phyloP scores from a whole-genome alignment of 2,329 filamentous ascomycete genomes.

The Triangularia setosa region DNA sequence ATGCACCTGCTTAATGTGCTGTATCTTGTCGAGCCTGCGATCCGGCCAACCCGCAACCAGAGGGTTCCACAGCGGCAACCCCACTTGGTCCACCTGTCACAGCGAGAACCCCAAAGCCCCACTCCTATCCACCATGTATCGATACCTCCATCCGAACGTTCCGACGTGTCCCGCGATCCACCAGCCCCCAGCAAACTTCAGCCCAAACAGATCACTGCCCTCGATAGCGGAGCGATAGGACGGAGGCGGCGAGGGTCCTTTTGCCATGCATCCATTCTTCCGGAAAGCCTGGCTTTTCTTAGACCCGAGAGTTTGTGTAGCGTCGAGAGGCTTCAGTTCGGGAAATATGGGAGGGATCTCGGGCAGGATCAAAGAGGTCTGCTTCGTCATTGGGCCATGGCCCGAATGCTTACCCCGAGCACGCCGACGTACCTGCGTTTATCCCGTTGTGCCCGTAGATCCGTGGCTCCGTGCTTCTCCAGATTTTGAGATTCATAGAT shows the following conservation, averaged over 20 bases:
- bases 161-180: not conserved
- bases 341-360: not conserved
- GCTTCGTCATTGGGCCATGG: not conserved
- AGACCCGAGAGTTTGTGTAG: not conserved
- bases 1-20: conserved; percentile 15
- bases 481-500: not conserved
- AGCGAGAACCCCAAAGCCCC: not conserved
- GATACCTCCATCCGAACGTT: conserved; percentile 13
- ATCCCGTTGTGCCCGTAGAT: not conserved
- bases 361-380: not conserved
- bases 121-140: conserved; percentile 14
- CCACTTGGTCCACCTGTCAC: conserved; percentile 26
- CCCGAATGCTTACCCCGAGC: not conserved
- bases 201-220: not conserved
- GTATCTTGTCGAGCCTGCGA: conserved; percentile 9
- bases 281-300: not conserved
- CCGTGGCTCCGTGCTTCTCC: not conserved
- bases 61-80: conserved; percentile 21
- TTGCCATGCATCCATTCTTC: not conserved
- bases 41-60: conserved; percentile 17
- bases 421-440: not conserved
- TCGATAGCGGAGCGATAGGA: not conserved
- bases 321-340: not conserved
- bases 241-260: not conserved
- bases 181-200: conserved; percentile 5